Evolutionary conservation across 768 basidiomycete species (phyloP).

Genomic region (Rhodotorula diobovata): DNA sequence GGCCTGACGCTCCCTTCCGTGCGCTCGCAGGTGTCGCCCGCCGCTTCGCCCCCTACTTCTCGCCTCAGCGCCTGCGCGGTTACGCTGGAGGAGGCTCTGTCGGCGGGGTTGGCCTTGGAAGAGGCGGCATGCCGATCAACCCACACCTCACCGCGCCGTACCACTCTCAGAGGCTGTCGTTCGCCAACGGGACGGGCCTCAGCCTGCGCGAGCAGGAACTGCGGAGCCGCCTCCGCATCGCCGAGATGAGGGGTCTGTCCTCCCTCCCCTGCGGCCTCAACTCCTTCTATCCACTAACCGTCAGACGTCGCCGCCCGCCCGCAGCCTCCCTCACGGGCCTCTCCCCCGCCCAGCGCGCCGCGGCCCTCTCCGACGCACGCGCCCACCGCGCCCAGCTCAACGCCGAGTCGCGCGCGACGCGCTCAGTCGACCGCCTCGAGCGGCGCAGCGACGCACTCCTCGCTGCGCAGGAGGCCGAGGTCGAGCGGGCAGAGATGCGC

Average conservation of each 20-base stretch:
- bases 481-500: not conserved
- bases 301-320: not conserved
- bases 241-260: constrained; percentile 25
- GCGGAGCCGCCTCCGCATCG: constrained; percentile 11
- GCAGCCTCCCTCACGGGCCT: constrained; percentile 24
- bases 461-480: not conserved
- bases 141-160: not conserved
- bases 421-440: constrained; percentile 4
- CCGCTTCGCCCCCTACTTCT: constrained; percentile 27
- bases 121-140: not conserved
- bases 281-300: too few relatives aligned
- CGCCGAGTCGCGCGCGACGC: not conserved
- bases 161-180: not conserved
- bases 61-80: constrained; percentile 1
- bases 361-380: constrained; percentile 20
- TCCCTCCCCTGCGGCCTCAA: not conserved
- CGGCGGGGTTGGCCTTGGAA: not conserved
- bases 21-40: constrained; percentile 11
- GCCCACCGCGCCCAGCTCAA: constrained; percentile 8
- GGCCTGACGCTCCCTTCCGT: not conserved
- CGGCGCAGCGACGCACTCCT: constrained; percentile 4
- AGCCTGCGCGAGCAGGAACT: constrained; percentile 18
- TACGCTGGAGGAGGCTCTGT: not conserved
- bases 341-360: constrained; percentile 6
- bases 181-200: not conserved